Conservation (phyloP, 805 yeast species). For the Cyberlindnera saturnus region DNA sequence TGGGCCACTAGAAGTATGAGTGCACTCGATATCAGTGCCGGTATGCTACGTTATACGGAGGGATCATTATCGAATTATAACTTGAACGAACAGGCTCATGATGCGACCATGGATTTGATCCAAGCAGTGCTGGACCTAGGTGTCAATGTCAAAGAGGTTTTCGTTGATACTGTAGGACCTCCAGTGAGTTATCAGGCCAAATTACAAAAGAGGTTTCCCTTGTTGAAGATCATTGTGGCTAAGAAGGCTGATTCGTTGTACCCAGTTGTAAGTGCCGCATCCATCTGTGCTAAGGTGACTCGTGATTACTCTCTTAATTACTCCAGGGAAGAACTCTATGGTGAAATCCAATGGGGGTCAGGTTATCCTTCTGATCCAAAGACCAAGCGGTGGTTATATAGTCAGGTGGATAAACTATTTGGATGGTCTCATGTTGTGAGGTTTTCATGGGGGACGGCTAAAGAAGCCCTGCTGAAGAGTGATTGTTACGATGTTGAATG, state of each 20-base stretch:
- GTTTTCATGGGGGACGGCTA: slow-evolving; percentile 93
- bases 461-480: slow-evolving; percentile 54
- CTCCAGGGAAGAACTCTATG: slow-evolving; percentile 26
- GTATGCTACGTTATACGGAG: slow-evolving; percentile 59
- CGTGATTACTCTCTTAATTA: slow-evolving; percentile 59
- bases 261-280: slow-evolving; percentile 92
- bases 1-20: slow-evolving; percentile 85
- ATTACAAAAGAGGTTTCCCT: slow-evolving; percentile 63
- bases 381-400: slow-evolving; percentile 70
- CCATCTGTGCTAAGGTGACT: slow-evolving; percentile 94
- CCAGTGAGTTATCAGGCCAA: slow-evolving; percentile 80
- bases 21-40: slow-evolving; percentile 79
- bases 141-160: slow-evolving; percentile 63
- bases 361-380: slow-evolving; percentile 95
- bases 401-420: slow-evolving; percentile 59
- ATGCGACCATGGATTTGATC: slow-evolving; percentile 79
- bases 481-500: slow-evolving; percentile 55
- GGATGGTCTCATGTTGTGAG: slow-evolving; percentile 82
- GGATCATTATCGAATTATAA: slow-evolving; percentile 41
- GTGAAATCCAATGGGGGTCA: slow-evolving; percentile 54
- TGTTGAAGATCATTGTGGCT: slow-evolving; percentile 68
- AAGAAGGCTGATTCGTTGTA: slow-evolving; percentile 92
- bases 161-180: slow-evolving; percentile 96
- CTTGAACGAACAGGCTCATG: slow-evolving; percentile 94
- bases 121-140: slow-evolving; percentile 55